Evolutionary conservation across 345 rosid species (phyloP), one percentile per base, ranked within the genome.

Genomic region (Aegle marmelos): DNA sequence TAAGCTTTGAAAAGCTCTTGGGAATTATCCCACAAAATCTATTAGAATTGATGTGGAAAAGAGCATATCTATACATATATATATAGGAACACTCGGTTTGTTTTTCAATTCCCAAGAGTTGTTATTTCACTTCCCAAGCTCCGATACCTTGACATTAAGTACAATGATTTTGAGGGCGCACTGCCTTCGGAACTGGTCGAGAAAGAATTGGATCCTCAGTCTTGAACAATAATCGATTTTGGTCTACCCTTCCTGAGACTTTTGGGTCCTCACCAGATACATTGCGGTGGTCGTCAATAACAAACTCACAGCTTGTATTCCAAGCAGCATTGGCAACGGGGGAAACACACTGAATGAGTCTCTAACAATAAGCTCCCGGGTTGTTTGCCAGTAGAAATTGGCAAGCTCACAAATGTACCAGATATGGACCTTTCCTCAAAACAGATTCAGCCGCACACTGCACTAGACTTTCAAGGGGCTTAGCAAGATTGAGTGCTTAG

Each of bases 1-100:
- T n/a, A n/a, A n/a, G n/a, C n/a, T n/a, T n/a, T n/a, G n/a, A n/a
- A n/a, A n/a, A n/a, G 93, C 95, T 8, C 75, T 92, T n/a, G n/a
- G n/a, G n/a, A n/a, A n/a, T n/a, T n/a, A n/a, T n/a, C n/a, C n/a
- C n/a, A n/a, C n/a, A n/a, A n/a, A n/a, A n/a, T n/a, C n/a, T n/a
- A n/a, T n/a, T n/a, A n/a, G n/a, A n/a, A n/a, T n/a, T n/a, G n/a
- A n/a, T n/a, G n/a, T n/a, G n/a, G n/a, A n/a, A n/a, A n/a, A n/a
- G n/a, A n/a, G n/a, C n/a, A n/a, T n/a, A n/a, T n/a, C n/a, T n/a
- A n/a, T n/a, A n/a, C n/a, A n/a, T n/a, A n/a, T n/a, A n/a, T n/a
- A n/a, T n/a, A n/a, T n/a, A n/a, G n/a, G n/a, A 93, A 90, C 83
- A 93, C 91, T 36, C 86, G 94, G 0, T 86, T 91, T 33, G 93